These are phyloP conservation scores for Incumbomyces lentus DNA, from an alignment of 2,329 filamentous ascomycete genomes.

Conservation along the genomic window DNA sequence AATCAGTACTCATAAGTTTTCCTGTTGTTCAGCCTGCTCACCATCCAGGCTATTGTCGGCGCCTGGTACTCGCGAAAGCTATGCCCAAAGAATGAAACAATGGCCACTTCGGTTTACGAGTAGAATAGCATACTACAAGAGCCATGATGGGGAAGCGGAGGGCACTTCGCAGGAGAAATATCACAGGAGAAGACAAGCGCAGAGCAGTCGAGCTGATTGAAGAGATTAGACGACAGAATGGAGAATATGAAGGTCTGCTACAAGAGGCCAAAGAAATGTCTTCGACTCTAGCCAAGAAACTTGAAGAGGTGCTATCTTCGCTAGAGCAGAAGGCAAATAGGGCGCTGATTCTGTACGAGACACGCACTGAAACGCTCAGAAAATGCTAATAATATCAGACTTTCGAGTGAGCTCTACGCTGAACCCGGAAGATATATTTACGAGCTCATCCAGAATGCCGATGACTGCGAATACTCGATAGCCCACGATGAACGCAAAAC, in stretches of 20 bases:
- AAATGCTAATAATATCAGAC: background rate
- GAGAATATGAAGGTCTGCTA: background rate
- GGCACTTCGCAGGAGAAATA: background rate
- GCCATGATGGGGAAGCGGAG: background rate
- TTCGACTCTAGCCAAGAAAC: background rate
- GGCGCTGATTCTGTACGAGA: background rate
- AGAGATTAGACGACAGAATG: background rate
- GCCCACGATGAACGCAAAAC: background rate
- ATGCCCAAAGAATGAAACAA: no score
- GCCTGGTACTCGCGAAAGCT: no score
- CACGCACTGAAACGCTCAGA: background rate
- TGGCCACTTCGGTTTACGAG: no score
- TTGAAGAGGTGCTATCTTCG: background rate
- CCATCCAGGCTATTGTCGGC: no score
- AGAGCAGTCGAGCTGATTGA: background rate
- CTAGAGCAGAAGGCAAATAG: background rate
- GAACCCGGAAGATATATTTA: background rate
- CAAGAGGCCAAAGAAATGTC: background rate
- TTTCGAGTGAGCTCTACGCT: background rate
- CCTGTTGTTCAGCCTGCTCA: no score
- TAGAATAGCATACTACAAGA: background rate
- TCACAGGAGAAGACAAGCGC: background rate
- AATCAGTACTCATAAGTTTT: no score
- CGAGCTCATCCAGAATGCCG: background rate
- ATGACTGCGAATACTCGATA: background rate